Percentiles rank a stretch among this genome's conserved stretches.
phyloP scores from a whole-genome alignment of 805 yeast species.

The Jamesozyma spencerorum region DNA sequence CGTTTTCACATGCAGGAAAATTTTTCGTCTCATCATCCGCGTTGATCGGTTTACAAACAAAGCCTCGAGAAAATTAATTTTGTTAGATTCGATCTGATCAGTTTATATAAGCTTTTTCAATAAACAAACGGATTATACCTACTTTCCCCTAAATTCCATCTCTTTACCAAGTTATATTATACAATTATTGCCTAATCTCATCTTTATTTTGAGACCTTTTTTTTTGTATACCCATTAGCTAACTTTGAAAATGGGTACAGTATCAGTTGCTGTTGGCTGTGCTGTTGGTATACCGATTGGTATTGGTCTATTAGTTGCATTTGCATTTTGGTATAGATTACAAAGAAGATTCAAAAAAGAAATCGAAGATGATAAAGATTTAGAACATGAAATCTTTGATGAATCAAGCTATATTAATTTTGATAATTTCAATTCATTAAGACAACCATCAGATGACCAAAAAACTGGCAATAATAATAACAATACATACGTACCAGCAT shows the following conservation, averaged over 20 bases:
- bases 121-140: no score
- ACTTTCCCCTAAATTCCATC: no score
- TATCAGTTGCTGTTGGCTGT: conserved; percentile 40
- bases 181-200: no score
- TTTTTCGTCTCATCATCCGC: no score
- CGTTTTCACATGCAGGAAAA: no score
- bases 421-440: conserved; percentile 10
- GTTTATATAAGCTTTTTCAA: no score
- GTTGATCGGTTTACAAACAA: no score
- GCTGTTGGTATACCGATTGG: conserved; percentile 45
- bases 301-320: conserved; percentile 31
- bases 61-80: no score
- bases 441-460: conserved; percentile 1
- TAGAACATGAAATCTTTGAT: conserved; percentile 24
- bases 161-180: no score
- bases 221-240: no score
- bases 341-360: conserved; percentile 34
- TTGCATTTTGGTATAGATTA: conserved; percentile 33
- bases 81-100: no score
- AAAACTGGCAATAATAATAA: not conserved
- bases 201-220: no score
- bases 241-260: conserved; percentile 8
- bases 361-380: conserved; percentile 29
- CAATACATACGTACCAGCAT: conserved; percentile 32
- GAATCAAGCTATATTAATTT: conserved; percentile 31